Evolutionary conservation across 495 filamentous ascomycete species (phyloP).

Genomic region (Trichocladium uniseriatum): DNA sequence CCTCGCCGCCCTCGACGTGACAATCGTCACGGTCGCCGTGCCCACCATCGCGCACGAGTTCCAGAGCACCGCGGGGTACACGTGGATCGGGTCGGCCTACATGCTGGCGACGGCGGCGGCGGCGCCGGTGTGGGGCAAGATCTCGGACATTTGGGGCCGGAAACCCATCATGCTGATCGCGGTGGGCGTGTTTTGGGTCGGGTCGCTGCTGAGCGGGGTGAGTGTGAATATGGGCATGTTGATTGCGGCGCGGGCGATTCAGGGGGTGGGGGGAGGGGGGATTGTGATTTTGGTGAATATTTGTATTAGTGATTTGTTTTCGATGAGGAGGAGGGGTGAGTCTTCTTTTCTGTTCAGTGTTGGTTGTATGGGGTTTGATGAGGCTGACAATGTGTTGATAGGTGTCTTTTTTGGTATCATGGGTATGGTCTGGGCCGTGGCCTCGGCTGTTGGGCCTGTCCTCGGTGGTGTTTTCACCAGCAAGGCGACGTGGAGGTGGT

Average conservation of each 20-base stretch:
- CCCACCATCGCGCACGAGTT: constrained; percentile 58
- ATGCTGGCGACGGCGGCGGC: constrained; percentile 59
- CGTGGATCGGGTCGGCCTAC: constrained; percentile 68
- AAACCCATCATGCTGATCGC: constrained; percentile 70
- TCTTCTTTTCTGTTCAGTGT: neutral
- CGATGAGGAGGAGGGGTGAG: constrained; percentile 50
- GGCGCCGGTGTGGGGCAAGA: constrained; percentile 71
- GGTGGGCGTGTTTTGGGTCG: constrained; percentile 65
- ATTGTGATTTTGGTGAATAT: constrained; percentile 75
- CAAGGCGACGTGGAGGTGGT: constrained; percentile 50
- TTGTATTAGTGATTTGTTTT: constrained; percentile 71
- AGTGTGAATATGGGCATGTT: constrained; percentile 63
- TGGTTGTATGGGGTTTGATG: neutral
- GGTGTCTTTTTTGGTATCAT: constrained; percentile 46
- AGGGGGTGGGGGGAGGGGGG: constrained; percentile 79
- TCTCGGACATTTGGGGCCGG: constrained; percentile 79
- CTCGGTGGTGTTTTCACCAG: constrained; percentile 56
- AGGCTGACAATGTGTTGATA: constrained; percentile 14
- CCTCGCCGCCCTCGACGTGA: constrained; percentile 42
- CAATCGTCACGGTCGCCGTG: constrained; percentile 31
- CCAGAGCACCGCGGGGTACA: constrained; percentile 55
- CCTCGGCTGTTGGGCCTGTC: constrained; percentile 48
- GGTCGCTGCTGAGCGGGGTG: constrained; percentile 61
- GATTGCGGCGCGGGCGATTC: constrained; percentile 64
- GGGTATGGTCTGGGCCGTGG: constrained; percentile 45